Evolutionary conservation across 805 yeast species (phyloP).

Genomic region (Zygosaccharomyces gambellarensis): DNA sequence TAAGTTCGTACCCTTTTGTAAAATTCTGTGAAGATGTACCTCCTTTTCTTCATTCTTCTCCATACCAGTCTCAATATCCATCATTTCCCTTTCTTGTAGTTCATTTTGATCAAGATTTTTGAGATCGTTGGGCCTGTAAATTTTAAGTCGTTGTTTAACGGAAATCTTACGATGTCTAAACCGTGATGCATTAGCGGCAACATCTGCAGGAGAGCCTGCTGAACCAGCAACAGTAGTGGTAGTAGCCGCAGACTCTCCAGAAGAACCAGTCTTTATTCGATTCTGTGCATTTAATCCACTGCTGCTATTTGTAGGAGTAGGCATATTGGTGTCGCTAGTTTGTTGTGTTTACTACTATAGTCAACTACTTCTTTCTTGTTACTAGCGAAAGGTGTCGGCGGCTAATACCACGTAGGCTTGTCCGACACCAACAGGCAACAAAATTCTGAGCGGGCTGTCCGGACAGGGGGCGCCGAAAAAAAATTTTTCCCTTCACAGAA

Average conservation of each 20-base stretch:
- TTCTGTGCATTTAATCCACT: slow-evolving; percentile 6
- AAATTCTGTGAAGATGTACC: slow-evolving; percentile 88
- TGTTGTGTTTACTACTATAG: background rate
- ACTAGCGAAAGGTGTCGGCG: background rate
- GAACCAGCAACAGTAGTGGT: slow-evolving; percentile 8
- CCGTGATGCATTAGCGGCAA: slow-evolving; percentile 51
- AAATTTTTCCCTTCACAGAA: slow-evolving; percentile 2
- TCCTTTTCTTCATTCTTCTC: slow-evolving; percentile 97
- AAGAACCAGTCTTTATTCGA: slow-evolving; percentile 5
- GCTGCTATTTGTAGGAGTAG: slow-evolving; percentile 12
- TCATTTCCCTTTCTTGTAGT: slow-evolving; percentile 69
- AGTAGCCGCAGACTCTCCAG: slow-evolving; percentile 4
- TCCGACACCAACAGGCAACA: slow-evolving; percentile 1
- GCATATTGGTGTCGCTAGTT: slow-evolving; percentile 8
- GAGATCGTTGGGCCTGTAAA: slow-evolving; percentile 70
- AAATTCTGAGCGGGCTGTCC: slow-evolving; percentile 2
- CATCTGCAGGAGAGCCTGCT: slow-evolving; percentile 9
- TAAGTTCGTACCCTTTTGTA: slow-evolving; percentile 48
- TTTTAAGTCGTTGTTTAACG: slow-evolving; percentile 79
- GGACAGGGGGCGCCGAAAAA: slow-evolving; percentile 1
- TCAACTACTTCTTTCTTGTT: background rate
- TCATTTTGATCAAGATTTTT: slow-evolving; percentile 64
- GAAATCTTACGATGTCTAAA: slow-evolving; percentile 94
- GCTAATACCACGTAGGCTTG: background rate
- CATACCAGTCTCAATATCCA: slow-evolving; percentile 93